Evolutionary conservation across 352 stramenopile species (phyloP).

Genomic region (Pythium dissimile): DNA sequence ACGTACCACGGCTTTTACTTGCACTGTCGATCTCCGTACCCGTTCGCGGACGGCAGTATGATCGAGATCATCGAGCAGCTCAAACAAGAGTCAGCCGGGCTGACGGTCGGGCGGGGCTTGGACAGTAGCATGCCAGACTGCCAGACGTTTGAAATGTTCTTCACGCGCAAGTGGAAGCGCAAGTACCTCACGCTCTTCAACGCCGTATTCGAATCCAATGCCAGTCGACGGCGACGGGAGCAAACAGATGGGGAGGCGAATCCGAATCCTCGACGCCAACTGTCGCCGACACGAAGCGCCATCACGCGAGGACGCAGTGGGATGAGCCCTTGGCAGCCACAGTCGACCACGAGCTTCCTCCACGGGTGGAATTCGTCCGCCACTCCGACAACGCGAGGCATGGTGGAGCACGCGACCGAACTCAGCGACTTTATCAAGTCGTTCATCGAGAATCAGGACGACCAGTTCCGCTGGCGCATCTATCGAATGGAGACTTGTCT

Average conservation of each 20-base stretch:
- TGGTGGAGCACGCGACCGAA: conserved; percentile 46
- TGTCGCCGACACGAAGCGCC: conserved; percentile 4
- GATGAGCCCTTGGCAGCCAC: conserved; percentile 9
- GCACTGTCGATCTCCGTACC: conserved; percentile 91
- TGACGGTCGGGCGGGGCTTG: conserved; percentile 82
- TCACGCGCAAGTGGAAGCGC: conserved; percentile 82
- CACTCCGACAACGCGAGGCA: conserved; percentile 34
- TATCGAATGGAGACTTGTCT: conserved; percentile 78
- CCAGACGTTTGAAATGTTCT: conserved; percentile 92
- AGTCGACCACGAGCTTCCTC: conserved; percentile 7
- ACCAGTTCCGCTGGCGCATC: conserved; percentile 71
- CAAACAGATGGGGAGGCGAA: conserved; percentile 14
- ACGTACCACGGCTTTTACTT: conserved; percentile 94
- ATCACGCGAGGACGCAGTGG: neutral
- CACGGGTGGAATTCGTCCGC: conserved; percentile 12
- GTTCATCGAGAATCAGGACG: conserved; percentile 84
- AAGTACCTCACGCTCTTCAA: conserved; percentile 72
- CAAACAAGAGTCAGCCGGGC: conserved; percentile 85
- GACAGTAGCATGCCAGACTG: conserved; percentile 79
- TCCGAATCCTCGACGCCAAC: no score
- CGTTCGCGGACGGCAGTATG: conserved; percentile 92
- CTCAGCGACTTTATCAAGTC: conserved; percentile 78
- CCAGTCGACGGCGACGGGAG: conserved; percentile 8
- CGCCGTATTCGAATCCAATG: conserved; percentile 23
- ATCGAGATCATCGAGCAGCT: conserved; percentile 89